Conservation (phyloP, 2,329 filamentous ascomycete species). For the Cercospora sojina region DNA sequence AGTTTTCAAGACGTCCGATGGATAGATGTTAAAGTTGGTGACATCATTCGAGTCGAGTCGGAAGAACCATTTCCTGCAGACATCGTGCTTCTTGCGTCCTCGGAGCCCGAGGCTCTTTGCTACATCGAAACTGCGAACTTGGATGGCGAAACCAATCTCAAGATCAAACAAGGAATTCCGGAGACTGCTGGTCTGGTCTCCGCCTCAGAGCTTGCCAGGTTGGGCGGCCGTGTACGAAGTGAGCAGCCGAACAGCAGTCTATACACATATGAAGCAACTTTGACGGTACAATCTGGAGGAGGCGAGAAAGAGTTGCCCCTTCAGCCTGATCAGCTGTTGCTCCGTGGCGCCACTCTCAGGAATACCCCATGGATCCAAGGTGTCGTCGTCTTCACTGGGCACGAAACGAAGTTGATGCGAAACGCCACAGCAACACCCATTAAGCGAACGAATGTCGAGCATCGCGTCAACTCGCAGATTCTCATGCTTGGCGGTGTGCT, state of each 20-base stretch:
- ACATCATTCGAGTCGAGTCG: conserved; percentile 88
- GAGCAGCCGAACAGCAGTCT: conserved; percentile 98
- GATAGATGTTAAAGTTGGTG: conserved; percentile 90
- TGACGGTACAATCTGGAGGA: conserved; percentile 86
- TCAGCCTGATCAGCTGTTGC: conserved; percentile 85
- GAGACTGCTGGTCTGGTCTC: conserved; percentile 89
- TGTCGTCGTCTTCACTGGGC: conserved; percentile 92
- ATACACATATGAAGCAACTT: conserved; percentile 95
- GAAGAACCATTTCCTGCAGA: conserved; percentile 95
- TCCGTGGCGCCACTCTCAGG: conserved; percentile 87
- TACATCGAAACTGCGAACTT: conserved; percentile 99
- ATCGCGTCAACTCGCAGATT: conserved; percentile 90
- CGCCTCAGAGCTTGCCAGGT: conserved; percentile 76
- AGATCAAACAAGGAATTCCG: conserved; percentile 95
- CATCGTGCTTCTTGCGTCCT: conserved; percentile 86
- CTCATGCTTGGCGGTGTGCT: conserved; percentile 84
- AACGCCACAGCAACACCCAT: conserved; percentile 97
- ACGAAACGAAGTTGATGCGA: conserved; percentile 98
- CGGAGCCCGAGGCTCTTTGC: conserved; percentile 94
- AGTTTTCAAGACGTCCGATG: conserved; percentile 84
- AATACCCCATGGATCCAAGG: conserved; percentile 98
- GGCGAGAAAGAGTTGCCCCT: conserved; percentile 90
- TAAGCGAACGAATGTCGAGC: conserved; percentile 94
- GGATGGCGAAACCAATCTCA: conserved; percentile 96
- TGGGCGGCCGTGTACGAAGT: conserved; percentile 83